phyloP scores from a whole-genome alignment of 345 rosid genomes.

The Eucalyptus coolabah region DNA sequence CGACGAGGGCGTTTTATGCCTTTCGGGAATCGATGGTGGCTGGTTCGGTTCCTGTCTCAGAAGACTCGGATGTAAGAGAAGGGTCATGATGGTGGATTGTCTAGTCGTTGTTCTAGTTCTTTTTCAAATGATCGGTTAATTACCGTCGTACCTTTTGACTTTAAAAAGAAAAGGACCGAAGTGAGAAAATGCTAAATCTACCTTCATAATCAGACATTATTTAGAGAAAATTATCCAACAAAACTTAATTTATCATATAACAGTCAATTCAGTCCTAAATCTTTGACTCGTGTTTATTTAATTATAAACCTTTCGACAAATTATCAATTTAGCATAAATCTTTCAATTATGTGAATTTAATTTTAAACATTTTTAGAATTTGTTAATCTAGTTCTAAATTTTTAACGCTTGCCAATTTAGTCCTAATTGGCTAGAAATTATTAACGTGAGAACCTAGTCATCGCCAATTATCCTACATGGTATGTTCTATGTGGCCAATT shows the following conservation, averaged over 20 bases:
- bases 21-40: neutral
- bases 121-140: neutral
- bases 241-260: too few species aligned
- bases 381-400: too few species aligned
- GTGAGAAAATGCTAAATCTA: neutral
- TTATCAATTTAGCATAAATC: neutral
- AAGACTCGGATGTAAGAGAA: neutral
- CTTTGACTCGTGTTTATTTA: too few species aligned
- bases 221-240: too few species aligned
- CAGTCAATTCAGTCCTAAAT: accelerated
- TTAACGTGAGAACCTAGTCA: too few species aligned
- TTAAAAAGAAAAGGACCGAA: neutral
- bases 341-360: too few species aligned
- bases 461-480: accelerated
- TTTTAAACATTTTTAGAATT: too few species aligned
- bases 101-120: neutral
- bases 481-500: too few species aligned
- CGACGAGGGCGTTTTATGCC: neutral
- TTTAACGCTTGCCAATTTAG: neutral
- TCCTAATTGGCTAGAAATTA: neutral
- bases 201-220: too few species aligned
- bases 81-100: neutral
- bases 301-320: too few species aligned
- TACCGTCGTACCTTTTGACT: neutral
- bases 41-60: neutral